These are phyloP conservation scores for Mycosarcoma mackinlayi DNA, from an alignment of 1,284 basidiomycete species.

Conservation along the genomic window DNA sequence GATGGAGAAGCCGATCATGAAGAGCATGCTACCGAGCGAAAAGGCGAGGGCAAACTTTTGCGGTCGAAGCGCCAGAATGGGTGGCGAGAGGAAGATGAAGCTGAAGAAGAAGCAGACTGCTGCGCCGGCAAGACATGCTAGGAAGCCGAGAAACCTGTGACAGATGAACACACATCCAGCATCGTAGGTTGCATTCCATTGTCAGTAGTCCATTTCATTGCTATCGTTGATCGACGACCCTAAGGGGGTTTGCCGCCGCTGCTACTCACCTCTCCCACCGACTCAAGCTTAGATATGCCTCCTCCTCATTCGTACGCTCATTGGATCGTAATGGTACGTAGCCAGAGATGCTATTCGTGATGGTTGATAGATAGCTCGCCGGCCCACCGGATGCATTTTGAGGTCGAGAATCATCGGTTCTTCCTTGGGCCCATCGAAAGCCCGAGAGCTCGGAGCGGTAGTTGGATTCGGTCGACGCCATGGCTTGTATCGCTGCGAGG, in stretches of 20 bases:
- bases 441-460: slow-evolving; percentile 57
- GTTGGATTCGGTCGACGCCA: slow-evolving; percentile 48
- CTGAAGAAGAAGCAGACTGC: slow-evolving; percentile 94
- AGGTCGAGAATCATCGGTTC: slow-evolving; percentile 54
- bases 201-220: neutral
- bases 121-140: slow-evolving; percentile 87
- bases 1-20: slow-evolving; percentile 65
- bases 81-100: slow-evolving; percentile 84
- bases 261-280: slow-evolving; percentile 65
- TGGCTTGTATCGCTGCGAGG: neutral
- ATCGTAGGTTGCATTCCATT: no score
- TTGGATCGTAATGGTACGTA: slow-evolving; percentile 88
- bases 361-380: slow-evolving; percentile 54
- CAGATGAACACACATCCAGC: no score
- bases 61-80: slow-evolving; percentile 72
- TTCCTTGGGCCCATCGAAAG: slow-evolving; percentile 61
- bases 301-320: slow-evolving; percentile 90
- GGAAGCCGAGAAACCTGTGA: slow-evolving; percentile 82
- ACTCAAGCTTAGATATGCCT: slow-evolving; percentile 77
- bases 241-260: no score
- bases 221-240: neutral
- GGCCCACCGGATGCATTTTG: slow-evolving; percentile 19
- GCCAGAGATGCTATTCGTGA: slow-evolving; percentile 73
- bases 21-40: slow-evolving; percentile 63
- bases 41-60: slow-evolving; percentile 67